Evolutionary conservation across 2,329 filamentous ascomycete species (phyloP).

Genomic region (Phialophora expanda): DNA sequence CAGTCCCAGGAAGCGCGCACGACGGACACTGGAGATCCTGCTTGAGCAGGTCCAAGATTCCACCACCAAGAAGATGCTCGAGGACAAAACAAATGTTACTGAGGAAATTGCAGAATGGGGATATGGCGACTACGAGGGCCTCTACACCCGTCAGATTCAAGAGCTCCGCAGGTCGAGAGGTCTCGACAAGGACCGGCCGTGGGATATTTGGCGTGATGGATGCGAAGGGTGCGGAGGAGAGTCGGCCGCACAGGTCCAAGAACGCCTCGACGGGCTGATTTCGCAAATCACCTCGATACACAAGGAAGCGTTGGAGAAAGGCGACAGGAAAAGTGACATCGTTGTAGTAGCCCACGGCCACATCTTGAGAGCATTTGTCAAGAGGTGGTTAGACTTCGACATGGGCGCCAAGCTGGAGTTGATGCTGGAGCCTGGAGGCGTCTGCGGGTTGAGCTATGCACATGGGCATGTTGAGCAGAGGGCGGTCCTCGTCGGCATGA

Average conservation of each 20-base stretch:
- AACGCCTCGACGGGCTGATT: constrained; percentile 52
- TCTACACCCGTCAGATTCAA: constrained; percentile 59
- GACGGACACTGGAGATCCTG: constrained; percentile 54
- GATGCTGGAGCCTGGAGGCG: constrained; percentile 54
- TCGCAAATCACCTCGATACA: constrained; percentile 50
- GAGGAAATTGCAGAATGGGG: constrained; percentile 65
- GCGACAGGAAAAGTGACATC: constrained; percentile 25
- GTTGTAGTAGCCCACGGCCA: constrained; percentile 47
- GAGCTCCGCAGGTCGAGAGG: constrained; percentile 53
- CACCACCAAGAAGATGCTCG: constrained; percentile 32
- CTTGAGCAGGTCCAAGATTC: constrained; percentile 22
- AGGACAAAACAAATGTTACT: constrained; percentile 43
- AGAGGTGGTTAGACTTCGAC: constrained; percentile 53
- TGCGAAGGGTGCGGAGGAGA: constrained; percentile 56
- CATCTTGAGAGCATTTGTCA: constrained; percentile 54
- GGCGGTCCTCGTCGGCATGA: constrained; percentile 51
- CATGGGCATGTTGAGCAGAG: constrained; percentile 49
- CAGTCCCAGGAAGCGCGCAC: constrained; percentile 58
- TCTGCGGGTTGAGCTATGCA: constrained; percentile 50
- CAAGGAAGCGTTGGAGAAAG: constrained; percentile 33
- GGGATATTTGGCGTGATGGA: constrained; percentile 65
- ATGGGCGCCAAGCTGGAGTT: constrained; percentile 50
- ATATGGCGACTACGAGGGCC: constrained; percentile 67
- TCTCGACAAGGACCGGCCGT: constrained; percentile 55
- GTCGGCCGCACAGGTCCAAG: constrained; percentile 47